Base-by-base conservation (phyloP, 495 filamentous ascomycete genomes). In the Eremomyces bilateralis region DNA sequence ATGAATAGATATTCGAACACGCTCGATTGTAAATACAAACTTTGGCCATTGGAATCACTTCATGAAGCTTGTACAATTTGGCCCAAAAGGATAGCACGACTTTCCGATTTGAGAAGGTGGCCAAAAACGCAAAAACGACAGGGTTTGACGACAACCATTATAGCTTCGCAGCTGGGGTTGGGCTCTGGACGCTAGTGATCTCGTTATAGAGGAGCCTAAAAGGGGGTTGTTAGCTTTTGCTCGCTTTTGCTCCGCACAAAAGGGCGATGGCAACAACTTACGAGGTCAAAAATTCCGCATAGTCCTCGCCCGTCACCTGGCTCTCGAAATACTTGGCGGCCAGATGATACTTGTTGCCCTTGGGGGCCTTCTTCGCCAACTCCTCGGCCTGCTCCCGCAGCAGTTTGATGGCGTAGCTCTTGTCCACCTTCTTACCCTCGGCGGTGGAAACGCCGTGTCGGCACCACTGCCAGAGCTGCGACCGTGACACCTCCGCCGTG, bases 251-350 rank as follows among this genome's bases (percentile, higher is more conserved):
- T 11, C 30, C 17, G 30, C 8, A 11, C 10, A 32, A 16, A 18
- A 8, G 30, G 18, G 30, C 30, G 18, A 10, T 8, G 8, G 30
- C 33, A 10, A 8, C n/a, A 33, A 65, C 69, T 61, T 50, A 73
- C 66, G 69, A 66, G 4, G 88, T 97, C 65, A 97, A 58, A 61
- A 97, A 97, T 53, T 97, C 90, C 4, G 83, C 82, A 57, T 92
- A 93, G 42, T 92, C 80, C 61, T 97, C 90, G 18, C 88, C 88
- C 4, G 84, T 95, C 15, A 95, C 76, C 69, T 97, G 88, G 27
- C 67, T 62, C 11, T 77, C 69, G 46, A 95, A 95, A 59, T 95
- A 95, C 51, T 83, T 73, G 1, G 81, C 80, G 2, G 88, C 88
- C 24, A 92, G 70, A 32, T 72, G 68, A 59, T 69, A 95, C 63